phyloP scores from a whole-genome alignment of 148 eudicot species.

The Selenicereus undatus region DNA sequence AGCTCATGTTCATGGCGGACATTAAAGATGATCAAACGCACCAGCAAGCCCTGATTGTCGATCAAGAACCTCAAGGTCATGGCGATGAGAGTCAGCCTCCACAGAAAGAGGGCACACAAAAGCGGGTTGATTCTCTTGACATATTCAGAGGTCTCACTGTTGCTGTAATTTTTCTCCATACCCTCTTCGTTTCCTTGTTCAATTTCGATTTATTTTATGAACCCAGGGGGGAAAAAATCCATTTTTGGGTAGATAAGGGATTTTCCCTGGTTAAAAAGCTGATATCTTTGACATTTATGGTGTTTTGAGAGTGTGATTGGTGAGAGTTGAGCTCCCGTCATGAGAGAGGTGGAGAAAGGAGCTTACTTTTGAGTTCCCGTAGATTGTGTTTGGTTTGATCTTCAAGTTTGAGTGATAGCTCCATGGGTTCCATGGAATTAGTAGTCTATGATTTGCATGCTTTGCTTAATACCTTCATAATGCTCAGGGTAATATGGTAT shows the following conservation, averaged over 20 bases:
- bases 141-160: conserved; percentile 94
- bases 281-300: neutral
- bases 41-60: conserved; percentile 26
- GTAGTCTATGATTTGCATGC: too few relatives aligned
- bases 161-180: conserved; percentile 35
- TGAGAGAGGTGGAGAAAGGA: neutral
- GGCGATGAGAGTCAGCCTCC: neutral
- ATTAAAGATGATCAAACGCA: conserved; percentile 22
- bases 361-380: neutral
- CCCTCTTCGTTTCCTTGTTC: neutral
- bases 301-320: neutral
- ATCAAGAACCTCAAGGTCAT: neutral
- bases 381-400: too few relatives aligned
- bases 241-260: neutral
- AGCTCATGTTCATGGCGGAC: conserved; percentile 23
- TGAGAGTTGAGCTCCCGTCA: neutral
- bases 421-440: too few relatives aligned
- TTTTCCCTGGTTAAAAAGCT: neutral
- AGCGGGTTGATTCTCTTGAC: conserved; percentile 73
- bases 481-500: too few relatives aligned
- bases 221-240: neutral
- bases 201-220: neutral
- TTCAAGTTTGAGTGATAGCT: too few relatives aligned
- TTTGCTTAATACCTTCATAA: too few relatives aligned
- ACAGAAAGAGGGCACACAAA: conserved; percentile 20